Percentiles rank a stretch among this genome's conserved stretches.
These are phyloP conservation scores for Ceratocystis variospora DNA, from an alignment of 2,329 filamentous ascomycete species.

Conservation along the genomic window DNA sequence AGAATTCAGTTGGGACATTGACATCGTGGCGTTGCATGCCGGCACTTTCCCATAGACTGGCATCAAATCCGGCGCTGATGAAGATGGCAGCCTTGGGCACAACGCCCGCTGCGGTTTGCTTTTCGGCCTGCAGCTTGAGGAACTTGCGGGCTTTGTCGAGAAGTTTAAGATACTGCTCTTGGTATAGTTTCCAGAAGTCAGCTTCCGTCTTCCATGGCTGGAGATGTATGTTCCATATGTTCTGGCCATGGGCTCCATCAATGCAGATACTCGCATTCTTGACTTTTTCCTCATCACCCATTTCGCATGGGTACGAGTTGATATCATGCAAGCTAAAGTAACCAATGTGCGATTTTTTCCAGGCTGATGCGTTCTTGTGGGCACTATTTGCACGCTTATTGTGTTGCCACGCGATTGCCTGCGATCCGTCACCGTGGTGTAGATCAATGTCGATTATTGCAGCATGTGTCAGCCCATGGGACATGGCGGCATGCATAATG, in stretches of 20 bases:
- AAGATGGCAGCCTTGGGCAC: conserved; percentile 77
- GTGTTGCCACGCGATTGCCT: conserved; percentile 82
- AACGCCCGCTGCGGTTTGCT: conserved; percentile 44
- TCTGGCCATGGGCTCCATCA: conserved; percentile 86
- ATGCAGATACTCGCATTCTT: conserved; percentile 89
- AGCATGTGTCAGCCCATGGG: conserved; percentile 79
- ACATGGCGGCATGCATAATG: conserved; percentile 75
- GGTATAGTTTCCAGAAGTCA: conserved; percentile 85
- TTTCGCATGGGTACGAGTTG: conserved; percentile 94
- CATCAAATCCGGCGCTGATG: conserved; percentile 90
- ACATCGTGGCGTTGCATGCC: conserved; percentile 95
- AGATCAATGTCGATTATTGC: conserved; percentile 88
- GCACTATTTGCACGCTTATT: conserved; percentile 69
- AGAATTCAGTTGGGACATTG: conserved; percentile 93
- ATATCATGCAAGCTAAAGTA: conserved; percentile 98
- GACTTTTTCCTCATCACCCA: conserved; percentile 84
- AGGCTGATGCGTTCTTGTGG: conserved; percentile 53
- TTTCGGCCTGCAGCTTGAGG: conserved; percentile 57
- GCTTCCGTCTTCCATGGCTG: conserved; percentile 69
- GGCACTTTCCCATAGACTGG: conserved; percentile 80
- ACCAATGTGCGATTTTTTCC: conserved; percentile 77
- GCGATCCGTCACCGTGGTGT: conserved; percentile 90
- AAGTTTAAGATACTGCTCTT: conserved; percentile 59
- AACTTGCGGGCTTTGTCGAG: conserved; percentile 71
- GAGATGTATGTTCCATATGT: conserved; percentile 90